Conservation (phyloP, 768 basidiomycete genomes). For the Ramaria rubella region DNA sequence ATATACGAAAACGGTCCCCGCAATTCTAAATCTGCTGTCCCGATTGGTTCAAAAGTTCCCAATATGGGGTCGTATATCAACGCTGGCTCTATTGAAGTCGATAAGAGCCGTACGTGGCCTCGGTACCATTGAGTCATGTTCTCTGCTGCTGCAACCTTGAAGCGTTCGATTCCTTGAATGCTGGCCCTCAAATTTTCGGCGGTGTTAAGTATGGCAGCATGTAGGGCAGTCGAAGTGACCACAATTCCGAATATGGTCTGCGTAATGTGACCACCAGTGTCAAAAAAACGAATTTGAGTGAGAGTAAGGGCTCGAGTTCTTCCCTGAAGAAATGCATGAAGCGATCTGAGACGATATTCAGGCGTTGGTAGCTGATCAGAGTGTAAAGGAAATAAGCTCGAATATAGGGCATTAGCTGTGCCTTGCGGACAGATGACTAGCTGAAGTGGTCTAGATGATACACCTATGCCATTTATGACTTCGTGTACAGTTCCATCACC, state of each 20-base stretch:
- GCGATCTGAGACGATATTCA: constrained; percentile 47
- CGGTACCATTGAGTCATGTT: constrained; percentile 71
- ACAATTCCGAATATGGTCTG: constrained; percentile 54
- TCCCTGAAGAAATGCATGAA: constrained; percentile 43
- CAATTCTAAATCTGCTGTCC: constrained; percentile 34
- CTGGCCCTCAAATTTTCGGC: constrained; percentile 67
- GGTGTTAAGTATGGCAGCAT: constrained; percentile 77
- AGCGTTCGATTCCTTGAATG: constrained; percentile 76
- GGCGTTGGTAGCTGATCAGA: constrained; percentile 18
- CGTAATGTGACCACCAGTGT: constrained; percentile 16
- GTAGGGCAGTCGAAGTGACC: constrained; percentile 79
- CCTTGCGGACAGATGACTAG: constrained; percentile 59
- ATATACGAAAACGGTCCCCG: constrained; percentile 85
- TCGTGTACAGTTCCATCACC: constrained; percentile 95
- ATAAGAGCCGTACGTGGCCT: constrained; percentile 51
- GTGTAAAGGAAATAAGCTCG: constrained; percentile 60
- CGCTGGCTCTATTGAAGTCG: constrained; percentile 34
- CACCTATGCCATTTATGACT: constrained; percentile 48
- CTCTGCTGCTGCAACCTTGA: constrained; percentile 75
- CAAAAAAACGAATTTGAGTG: constrained; percentile 36
- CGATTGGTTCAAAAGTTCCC: constrained; percentile 39
- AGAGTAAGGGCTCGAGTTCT: constrained; percentile 42
- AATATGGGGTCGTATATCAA: constrained; percentile 54
- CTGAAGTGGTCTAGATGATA: constrained; percentile 29
- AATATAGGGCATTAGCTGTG: constrained; percentile 91